Conservation (phyloP, 2,329 filamentous ascomycete species). For the Rhynchosporium agropyri region DNA sequence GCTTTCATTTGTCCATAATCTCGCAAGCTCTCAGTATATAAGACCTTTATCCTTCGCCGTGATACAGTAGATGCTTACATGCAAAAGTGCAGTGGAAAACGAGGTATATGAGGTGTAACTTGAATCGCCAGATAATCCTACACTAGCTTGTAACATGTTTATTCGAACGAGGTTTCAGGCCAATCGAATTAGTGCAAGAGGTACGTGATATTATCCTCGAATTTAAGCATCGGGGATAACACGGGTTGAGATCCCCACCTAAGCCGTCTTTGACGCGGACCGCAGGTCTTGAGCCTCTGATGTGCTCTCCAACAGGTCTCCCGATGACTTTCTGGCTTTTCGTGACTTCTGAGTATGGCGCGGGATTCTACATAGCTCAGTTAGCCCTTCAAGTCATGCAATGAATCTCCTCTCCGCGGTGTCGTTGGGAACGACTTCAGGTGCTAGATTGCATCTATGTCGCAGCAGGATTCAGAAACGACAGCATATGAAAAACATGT, state of each 20-base stretch:
- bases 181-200: background rate
- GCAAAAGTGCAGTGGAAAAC: constrained; percentile 25
- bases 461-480: constrained; percentile 18
- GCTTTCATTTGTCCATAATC: constrained; percentile 27
- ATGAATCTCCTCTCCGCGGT: constrained; percentile 23
- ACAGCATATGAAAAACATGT: constrained; percentile 27
- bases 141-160: constrained; percentile 27
- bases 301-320: constrained; percentile 21
- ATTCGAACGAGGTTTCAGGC: constrained; percentile 26
- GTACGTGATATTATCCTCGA: background rate
- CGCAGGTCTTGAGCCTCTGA: constrained; percentile 26
- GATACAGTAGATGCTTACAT: background rate
- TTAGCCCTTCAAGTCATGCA: constrained; percentile 25
- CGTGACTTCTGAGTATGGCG: constrained; percentile 13
- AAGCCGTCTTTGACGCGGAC: constrained; percentile 21
- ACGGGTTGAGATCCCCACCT: constrained; percentile 21
- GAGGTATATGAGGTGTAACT: constrained; percentile 27
- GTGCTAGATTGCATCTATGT: constrained; percentile 30
- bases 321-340: constrained; percentile 12
- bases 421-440: constrained; percentile 29
- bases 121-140: constrained; percentile 18
- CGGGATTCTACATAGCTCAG: constrained; percentile 1
- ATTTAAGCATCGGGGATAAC: background rate
- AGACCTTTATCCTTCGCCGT: background rate
- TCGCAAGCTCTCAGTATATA: constrained; percentile 28